Conservation (phyloP, 495 filamentous ascomycete species). For the Hypoxylon crocopeplum region DNA sequence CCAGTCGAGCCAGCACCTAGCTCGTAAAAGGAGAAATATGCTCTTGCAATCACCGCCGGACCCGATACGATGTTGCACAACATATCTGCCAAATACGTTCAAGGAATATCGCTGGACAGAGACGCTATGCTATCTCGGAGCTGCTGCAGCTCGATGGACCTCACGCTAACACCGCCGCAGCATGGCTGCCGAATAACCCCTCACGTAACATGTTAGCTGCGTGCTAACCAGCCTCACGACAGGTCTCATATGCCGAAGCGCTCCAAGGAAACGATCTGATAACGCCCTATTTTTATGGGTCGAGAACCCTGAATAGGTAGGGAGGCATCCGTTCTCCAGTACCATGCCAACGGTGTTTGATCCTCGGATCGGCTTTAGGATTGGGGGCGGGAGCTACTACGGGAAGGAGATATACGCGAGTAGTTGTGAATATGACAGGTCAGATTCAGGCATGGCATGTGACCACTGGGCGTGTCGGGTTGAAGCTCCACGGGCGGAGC, state of each 20-base stretch:
- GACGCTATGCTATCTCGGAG: slow-evolving; percentile 3
- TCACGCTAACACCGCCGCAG: neutral
- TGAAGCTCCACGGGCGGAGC: neutral
- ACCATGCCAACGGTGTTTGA: neutral
- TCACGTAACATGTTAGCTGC: neutral
- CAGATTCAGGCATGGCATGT: slow-evolving; percentile 15
- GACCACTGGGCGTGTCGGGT: neutral
- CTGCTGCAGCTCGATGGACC: slow-evolving; percentile 3
- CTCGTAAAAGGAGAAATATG: neutral
- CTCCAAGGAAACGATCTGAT: neutral
- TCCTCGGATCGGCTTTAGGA: neutral
- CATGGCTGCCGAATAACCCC: slow-evolving; percentile 11
- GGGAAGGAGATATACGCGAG: neutral
- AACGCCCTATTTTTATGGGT: slow-evolving; percentile 21
- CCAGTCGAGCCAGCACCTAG: no score
- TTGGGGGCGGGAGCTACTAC: neutral
- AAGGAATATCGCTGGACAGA: neutral
- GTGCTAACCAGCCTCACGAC: neutral
- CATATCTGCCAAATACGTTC: slow-evolving; percentile 12
- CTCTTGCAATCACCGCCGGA: neutral
- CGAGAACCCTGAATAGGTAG: neutral
- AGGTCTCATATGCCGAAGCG: neutral
- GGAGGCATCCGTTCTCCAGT: neutral
- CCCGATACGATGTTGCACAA: slow-evolving; percentile 23
- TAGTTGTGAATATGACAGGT: slow-evolving; percentile 14